phyloP scores from a whole-genome alignment of 2,329 filamentous ascomycete species.

The Capronia epimyces region DNA sequence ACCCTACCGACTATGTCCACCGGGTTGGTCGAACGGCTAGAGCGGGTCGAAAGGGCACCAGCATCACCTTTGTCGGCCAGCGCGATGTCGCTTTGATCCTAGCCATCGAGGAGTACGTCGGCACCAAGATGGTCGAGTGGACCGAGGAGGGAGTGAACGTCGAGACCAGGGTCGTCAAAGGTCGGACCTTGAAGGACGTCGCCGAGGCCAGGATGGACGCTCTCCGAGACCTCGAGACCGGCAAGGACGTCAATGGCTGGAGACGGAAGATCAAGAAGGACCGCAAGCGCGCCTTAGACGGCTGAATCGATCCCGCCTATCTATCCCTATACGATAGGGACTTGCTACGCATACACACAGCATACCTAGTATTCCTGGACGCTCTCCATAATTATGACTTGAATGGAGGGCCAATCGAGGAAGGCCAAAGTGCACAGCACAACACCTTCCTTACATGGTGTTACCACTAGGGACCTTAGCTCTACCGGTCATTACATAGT shows the following conservation, averaged over 20 bases:
- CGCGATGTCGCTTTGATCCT: conserved; percentile 86
- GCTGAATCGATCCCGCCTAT: conserved; percentile 1
- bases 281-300: conserved; percentile 8
- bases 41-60: conserved; percentile 76
- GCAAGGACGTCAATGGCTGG: conserved; percentile 86
- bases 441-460: too few relatives aligned
- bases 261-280: conserved; percentile 42
- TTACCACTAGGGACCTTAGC: too few relatives aligned
- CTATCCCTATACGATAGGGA: too few relatives aligned
- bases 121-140: conserved; percentile 79
- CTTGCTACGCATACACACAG: too few relatives aligned
- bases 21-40: conserved; percentile 90
- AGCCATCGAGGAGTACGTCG: conserved; percentile 77
- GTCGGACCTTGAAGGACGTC: conserved; percentile 74
- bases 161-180: conserved; percentile 80
- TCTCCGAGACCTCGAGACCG: conserved; percentile 82
- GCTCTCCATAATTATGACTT: too few relatives aligned
- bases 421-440: too few relatives aligned
- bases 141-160: conserved; percentile 86
- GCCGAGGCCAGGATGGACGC: conserved; percentile 95
- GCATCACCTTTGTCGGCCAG: conserved; percentile 85
- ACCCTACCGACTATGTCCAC: conserved; percentile 96
- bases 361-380: too few relatives aligned
- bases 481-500: too few relatives aligned
- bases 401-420: too few relatives aligned